These are phyloP conservation scores for Schwanniomyces vanrijiae DNA, from an alignment of 805 yeast species.

Conservation along the genomic window DNA sequence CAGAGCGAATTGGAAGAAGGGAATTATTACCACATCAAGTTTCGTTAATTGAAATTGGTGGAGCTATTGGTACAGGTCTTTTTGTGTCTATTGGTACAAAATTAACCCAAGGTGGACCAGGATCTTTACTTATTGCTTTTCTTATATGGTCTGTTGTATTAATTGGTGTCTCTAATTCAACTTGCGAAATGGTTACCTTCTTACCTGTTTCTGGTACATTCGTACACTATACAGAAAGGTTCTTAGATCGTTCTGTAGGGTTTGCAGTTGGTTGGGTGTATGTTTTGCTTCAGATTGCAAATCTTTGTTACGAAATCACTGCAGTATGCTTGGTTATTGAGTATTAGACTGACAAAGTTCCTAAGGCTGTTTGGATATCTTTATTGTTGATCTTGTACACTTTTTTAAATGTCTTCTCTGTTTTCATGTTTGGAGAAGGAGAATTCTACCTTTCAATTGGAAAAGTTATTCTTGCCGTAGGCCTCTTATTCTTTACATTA, in stretches of 20 bases:
- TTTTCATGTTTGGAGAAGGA: slow-evolving; percentile 18
- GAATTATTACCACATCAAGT: slow-evolving; percentile 8
- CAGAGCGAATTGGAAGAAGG: not conserved
- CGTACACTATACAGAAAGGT: slow-evolving; percentile 8
- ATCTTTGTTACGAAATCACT: slow-evolving; percentile 20
- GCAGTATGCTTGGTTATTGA: slow-evolving; percentile 19
- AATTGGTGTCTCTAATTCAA: slow-evolving; percentile 14
- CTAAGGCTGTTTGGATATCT: slow-evolving; percentile 47
- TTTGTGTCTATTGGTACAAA: slow-evolving; percentile 27
- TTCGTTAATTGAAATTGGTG: slow-evolving; percentile 12
- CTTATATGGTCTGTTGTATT: slow-evolving; percentile 17
- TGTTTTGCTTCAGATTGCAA: slow-evolving; percentile 17
- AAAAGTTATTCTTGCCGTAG: slow-evolving; percentile 17
- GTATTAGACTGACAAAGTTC: slow-evolving; percentile 25
- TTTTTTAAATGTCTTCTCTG: slow-evolving; percentile 15
- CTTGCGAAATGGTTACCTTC: slow-evolving; percentile 18
- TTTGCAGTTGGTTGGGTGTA: slow-evolving; percentile 19
- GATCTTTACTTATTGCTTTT: slow-evolving; percentile 41
- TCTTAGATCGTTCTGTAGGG: slow-evolving; percentile 11
- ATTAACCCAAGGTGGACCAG: slow-evolving; percentile 32
- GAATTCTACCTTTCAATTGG: slow-evolving; percentile 20
- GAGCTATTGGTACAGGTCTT: slow-evolving; percentile 20
- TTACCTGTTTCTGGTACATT: slow-evolving; percentile 17
- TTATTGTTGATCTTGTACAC: slow-evolving; percentile 29
- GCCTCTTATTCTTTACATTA: slow-evolving; percentile 16